A percentile compares a stretch with the other conserved stretches of the same genome.
Evolutionary conservation across 2,329 filamentous ascomycete species (phyloP).

Genomic region (Aspergillus bombycis): DNA sequence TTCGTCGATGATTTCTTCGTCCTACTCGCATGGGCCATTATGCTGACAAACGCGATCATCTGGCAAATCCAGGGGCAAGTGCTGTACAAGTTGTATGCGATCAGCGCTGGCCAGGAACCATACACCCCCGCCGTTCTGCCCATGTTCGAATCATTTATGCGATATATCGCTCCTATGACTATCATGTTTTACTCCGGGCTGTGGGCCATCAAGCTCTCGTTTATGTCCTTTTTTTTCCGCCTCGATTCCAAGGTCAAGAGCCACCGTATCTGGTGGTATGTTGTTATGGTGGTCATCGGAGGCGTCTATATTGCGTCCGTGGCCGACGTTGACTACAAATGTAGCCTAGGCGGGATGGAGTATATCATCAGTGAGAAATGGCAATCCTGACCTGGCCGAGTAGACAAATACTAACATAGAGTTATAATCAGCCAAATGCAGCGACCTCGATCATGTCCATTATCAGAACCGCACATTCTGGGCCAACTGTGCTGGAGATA

Average conservation of each 20-base stretch:
- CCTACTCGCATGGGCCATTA: slow-evolving; percentile 18
- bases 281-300: slow-evolving; percentile 16
- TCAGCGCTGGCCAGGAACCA: slow-evolving; percentile 10
- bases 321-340: slow-evolving; percentile 22
- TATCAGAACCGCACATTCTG: slow-evolving; percentile 23
- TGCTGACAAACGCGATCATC: slow-evolving; percentile 19
- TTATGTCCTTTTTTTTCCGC: slow-evolving; percentile 22
- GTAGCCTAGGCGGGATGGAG: slow-evolving; percentile 13
- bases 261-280: slow-evolving; percentile 22
- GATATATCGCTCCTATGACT: slow-evolving; percentile 16
- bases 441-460: slow-evolving; percentile 15
- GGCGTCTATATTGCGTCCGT: slow-evolving; percentile 19
- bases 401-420: neutral
- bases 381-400: neutral
- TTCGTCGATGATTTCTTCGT: slow-evolving; percentile 22
- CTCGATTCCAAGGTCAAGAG: slow-evolving; percentile 18
- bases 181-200: slow-evolving; percentile 22
- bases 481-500: slow-evolving; percentile 19
- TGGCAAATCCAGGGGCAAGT: slow-evolving; percentile 18
- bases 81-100: slow-evolving; percentile 17
- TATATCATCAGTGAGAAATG: slow-evolving; percentile 20
- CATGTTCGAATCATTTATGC: slow-evolving; percentile 16
- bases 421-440: slow-evolving; percentile 15
- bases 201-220: slow-evolving; percentile 23
- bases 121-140: slow-evolving; percentile 12